Evolutionary conservation across 2,329 filamentous ascomycete genomes (phyloP).

Genomic region (Shiraia sp.): DNA sequence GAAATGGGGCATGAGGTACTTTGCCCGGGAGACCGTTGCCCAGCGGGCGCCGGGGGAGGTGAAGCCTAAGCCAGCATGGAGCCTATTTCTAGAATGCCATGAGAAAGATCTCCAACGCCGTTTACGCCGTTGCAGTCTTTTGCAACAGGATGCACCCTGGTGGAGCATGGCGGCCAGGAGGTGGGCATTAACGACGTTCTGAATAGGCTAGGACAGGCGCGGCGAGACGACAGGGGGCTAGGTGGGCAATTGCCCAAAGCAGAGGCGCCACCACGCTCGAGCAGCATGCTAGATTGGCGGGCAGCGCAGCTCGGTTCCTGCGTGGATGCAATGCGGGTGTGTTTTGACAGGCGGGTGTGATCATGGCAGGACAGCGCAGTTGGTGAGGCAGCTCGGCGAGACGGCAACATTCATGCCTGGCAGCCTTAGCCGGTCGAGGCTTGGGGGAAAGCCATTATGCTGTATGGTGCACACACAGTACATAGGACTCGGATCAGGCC

Average conservation of each 20-base stretch:
- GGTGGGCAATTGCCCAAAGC: conserved; percentile 36
- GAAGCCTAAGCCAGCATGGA: conserved; percentile 37
- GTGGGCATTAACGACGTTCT: conserved; percentile 40
- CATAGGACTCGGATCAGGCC: conserved; percentile 37
- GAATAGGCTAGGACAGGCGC: conserved; percentile 37
- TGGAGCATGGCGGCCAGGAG: conserved; percentile 41
- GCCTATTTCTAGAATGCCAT: conserved; percentile 48
- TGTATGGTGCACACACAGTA: conserved; percentile 25
- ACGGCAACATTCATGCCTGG: conserved; percentile 33
- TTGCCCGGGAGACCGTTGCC: conserved; percentile 35
- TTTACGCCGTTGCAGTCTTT: conserved; percentile 43
- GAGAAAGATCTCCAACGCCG: conserved; percentile 48
- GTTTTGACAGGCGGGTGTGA: conserved; percentile 7
- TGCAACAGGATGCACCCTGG: conserved; percentile 43
- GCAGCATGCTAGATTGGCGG: conserved; percentile 39
- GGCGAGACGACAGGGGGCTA: conserved; percentile 31
- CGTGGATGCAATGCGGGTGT: conserved; percentile 14
- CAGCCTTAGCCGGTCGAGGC: conserved; percentile 26
- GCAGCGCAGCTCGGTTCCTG: conserved; percentile 27
- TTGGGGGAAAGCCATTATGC: conserved; percentile 30
- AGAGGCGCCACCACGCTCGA: conserved; percentile 39
- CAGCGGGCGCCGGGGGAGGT: conserved; percentile 25
- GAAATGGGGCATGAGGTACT: conserved; percentile 38
- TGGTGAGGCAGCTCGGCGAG: conserved; percentile 21
- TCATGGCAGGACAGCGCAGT: conserved; percentile 6